These are phyloP conservation scores for Ilyonectria sp. DNA, from an alignment of 2,329 filamentous ascomycete genomes.

Conservation along the genomic window DNA sequence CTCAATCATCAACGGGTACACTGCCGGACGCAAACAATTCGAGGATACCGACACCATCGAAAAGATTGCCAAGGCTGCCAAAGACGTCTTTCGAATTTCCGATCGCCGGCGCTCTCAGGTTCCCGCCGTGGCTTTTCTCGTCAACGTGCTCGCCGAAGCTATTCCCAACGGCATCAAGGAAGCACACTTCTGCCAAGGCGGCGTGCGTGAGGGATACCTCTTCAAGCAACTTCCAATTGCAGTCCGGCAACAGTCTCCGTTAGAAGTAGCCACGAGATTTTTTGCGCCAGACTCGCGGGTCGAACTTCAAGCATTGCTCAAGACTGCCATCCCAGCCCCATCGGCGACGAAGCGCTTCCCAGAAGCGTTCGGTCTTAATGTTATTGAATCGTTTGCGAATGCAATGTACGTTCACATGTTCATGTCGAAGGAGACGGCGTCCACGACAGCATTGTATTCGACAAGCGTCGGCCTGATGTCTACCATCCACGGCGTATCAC, in stretches of 20 bases:
- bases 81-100: slow-evolving; percentile 73
- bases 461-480: slow-evolving; percentile 76
- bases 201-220: slow-evolving; percentile 77
- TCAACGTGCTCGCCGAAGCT: slow-evolving; percentile 73
- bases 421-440: slow-evolving; percentile 67
- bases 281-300: slow-evolving; percentile 65
- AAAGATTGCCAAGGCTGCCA: slow-evolving; percentile 52
- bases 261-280: slow-evolving; percentile 71
- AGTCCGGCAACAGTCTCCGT: slow-evolving; percentile 67
- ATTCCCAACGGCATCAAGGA: slow-evolving; percentile 71
- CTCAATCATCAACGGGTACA: slow-evolving; percentile 80
- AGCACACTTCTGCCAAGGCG: slow-evolving; percentile 80
- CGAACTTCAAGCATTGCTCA: slow-evolving; percentile 64
- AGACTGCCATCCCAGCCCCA: slow-evolving; percentile 60
- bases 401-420: slow-evolving; percentile 68
- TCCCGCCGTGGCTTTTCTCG: slow-evolving; percentile 77
- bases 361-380: slow-evolving; percentile 58
- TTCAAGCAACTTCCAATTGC: slow-evolving; percentile 66
- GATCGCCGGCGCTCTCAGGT: slow-evolving; percentile 76
- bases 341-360: slow-evolving; percentile 51
- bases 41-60: slow-evolving; percentile 61
- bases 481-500: slow-evolving; percentile 73
- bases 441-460: slow-evolving; percentile 72
- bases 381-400: slow-evolving; percentile 72
- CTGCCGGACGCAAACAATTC: slow-evolving; percentile 64